Base-by-base conservation (phyloP, 495 filamentous ascomycete species). In the Penicillium argentinense region DNA sequence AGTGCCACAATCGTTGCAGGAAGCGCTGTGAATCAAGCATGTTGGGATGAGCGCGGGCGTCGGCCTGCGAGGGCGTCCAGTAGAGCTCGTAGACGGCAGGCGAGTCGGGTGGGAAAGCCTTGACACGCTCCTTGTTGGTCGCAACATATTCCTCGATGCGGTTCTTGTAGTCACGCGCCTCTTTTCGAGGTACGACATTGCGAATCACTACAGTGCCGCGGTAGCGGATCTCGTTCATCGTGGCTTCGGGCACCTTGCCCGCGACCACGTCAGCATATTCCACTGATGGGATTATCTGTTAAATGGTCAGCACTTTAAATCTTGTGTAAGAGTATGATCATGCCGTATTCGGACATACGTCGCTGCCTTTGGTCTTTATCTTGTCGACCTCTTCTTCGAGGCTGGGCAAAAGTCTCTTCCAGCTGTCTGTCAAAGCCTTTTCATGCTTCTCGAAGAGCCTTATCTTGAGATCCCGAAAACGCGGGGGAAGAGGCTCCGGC, bases 41-140 rank as follows among this genome's bases (percentile, higher is more conserved):
- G 39, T 85, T 83, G 8, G 85, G 76, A 62, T 96, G 85, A 0
- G 78, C 72, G 12, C 91, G 79, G 9, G 91, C 89, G 29, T 80
- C 76, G 21, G 87, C 69, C 56, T 96, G 90, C 3, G 84, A 69
- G 5, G 81, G 78, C 1, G 87, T 86, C 91, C 91, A 96, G 70
- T 96, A 96, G 3, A 96, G 72, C 59, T 96, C 91, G 56, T 84
- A 91, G 3, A 96, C 89, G 39, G 89, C 83, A 0, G 89, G 90
- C 9, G 76, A 77, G 14, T 80, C 73, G 1, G 73, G 43, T 0
- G 82, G 82, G 53, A 84, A 80, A 8, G 80, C 69, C 29, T 70
- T 74, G 6, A 72, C 67, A 21, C 52, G 59, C 21, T 65, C 67
- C 29, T 66, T 41, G 52, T 88, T 89, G 19, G 75, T 68, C 18